Percentiles rank a stretch among this genome's conserved stretches.
These are phyloP conservation scores for Alternaria novae-zelandiae DNA, from an alignment of 2,329 filamentous ascomycete species.

Conservation along the genomic window DNA sequence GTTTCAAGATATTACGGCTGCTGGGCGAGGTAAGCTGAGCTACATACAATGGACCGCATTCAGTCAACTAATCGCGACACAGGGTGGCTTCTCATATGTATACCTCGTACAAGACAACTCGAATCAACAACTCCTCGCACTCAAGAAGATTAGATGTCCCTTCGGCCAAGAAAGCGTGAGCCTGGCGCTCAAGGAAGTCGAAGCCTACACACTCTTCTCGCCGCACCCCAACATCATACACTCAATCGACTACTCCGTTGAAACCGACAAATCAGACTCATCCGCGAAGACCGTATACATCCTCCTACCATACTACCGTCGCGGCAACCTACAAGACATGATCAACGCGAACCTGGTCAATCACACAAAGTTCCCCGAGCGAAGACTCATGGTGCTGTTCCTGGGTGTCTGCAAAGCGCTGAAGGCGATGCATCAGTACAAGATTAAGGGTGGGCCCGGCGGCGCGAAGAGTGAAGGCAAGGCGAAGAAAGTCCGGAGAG, in stretches of 20 bases:
- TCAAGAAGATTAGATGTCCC: slow-evolving; percentile 98
- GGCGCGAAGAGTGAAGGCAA: slow-evolving; percentile 59
- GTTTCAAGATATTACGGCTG: slow-evolving; percentile 93
- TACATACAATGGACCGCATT: not conserved
- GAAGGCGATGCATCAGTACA: slow-evolving; percentile 90
- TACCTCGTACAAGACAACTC: slow-evolving; percentile 95
- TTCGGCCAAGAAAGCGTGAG: slow-evolving; percentile 96
- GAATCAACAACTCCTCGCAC: slow-evolving; percentile 83
- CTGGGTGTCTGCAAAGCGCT: slow-evolving; percentile 89
- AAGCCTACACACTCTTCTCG: slow-evolving; percentile 90
- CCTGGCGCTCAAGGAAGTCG: slow-evolving; percentile 94
- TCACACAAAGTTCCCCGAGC: slow-evolving; percentile 87
- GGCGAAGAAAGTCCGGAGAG: slow-evolving; percentile 61
- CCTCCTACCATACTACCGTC: slow-evolving; percentile 89
- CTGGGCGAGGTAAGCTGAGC: slow-evolving; percentile 78
- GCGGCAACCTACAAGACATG: slow-evolving; percentile 95
- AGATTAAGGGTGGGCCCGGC: slow-evolving; percentile 63
- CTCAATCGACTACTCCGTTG: slow-evolving; percentile 80
- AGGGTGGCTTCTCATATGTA: slow-evolving; percentile 98
- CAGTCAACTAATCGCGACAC: slow-evolving; percentile 4
- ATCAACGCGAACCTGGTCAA: slow-evolving; percentile 99
- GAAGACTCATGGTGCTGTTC: slow-evolving; percentile 85
- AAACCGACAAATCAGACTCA: slow-evolving; percentile 70
- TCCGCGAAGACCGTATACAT: slow-evolving; percentile 95
- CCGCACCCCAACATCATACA: slow-evolving; percentile 86